Conservation (phyloP, 2,329 filamentous ascomycete genomes). For the Cladorrhinum sp. region DNA sequence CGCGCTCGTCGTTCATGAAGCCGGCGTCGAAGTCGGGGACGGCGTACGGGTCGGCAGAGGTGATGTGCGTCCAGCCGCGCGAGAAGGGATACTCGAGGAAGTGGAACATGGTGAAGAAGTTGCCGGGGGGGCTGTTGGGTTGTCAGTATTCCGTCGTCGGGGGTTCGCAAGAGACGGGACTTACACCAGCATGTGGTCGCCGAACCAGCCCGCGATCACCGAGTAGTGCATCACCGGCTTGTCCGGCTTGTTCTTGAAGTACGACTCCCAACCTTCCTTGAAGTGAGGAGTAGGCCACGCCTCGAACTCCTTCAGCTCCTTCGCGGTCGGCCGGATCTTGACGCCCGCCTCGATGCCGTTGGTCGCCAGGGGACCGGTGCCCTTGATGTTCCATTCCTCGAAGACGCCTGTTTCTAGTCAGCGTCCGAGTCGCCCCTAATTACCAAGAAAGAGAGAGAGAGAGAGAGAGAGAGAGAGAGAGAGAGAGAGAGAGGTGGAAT, state of each 20-base stretch:
- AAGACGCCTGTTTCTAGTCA: conserved; percentile 51
- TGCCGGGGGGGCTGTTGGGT: conserved; percentile 63
- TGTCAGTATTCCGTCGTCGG: conserved; percentile 16
- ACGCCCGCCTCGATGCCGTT: conserved; percentile 79
- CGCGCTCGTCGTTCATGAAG: conserved; percentile 82
- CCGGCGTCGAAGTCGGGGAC: conserved; percentile 74
- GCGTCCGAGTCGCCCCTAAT: too few species aligned
- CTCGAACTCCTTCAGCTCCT: conserved; percentile 67
- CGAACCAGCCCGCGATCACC: conserved; percentile 66
- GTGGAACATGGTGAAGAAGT: conserved; percentile 83
- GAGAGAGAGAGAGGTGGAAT: background rate
- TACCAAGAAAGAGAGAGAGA: too few species aligned
- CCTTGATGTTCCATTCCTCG: conserved; percentile 75
- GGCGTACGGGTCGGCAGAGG: conserved; percentile 69
- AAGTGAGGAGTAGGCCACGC: conserved; percentile 74
- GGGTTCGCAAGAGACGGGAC: conserved; percentile 15
- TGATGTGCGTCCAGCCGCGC: conserved; percentile 68
- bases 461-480: background rate
- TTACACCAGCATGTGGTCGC: conserved; percentile 58
- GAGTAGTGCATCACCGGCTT: conserved; percentile 87
- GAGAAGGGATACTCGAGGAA: conserved; percentile 78
- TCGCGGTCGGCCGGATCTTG: conserved; percentile 68
- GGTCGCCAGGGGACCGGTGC: conserved; percentile 72
- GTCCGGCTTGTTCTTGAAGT: conserved; percentile 81
- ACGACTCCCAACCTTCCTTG: conserved; percentile 71